phyloP scores from a whole-genome alignment of 2,329 filamentous ascomycete species.

The Cylindrodendrum hubeiense region DNA sequence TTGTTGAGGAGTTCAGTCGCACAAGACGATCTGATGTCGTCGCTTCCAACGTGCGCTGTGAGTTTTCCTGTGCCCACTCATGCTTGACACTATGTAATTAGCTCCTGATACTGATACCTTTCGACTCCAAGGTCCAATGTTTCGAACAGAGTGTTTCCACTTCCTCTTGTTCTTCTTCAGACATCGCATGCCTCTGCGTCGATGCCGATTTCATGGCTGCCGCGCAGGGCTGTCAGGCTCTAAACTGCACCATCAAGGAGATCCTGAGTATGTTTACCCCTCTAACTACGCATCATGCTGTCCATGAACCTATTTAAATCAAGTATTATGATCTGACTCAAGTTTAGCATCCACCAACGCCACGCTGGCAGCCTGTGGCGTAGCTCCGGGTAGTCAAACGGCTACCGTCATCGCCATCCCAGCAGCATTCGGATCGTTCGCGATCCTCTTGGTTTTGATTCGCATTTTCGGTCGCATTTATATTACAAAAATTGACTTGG shows the following conservation, averaged over 20 bases:
- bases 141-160: neutral
- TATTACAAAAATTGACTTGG: conserved; percentile 18
- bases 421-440: neutral
- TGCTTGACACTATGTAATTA: neutral
- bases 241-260: conserved; percentile 4
- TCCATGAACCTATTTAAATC: neutral
- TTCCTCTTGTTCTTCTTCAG: neutral
- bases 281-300: neutral
- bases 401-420: conserved; percentile 3
- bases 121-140: neutral
- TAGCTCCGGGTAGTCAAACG: neutral
- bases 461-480: conserved; percentile 12
- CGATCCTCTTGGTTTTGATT: conserved; percentile 7
- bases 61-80: neutral
- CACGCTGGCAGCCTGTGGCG: conserved; percentile 4
- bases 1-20: neutral
- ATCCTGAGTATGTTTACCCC: neutral
- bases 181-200: neutral
- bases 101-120: neutral
- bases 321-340: neutral
- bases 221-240: neutral
- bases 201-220: neutral
- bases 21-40: neutral
- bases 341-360: conserved; percentile 6
- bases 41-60: neutral